Base-by-base conservation (phyloP, 2,329 filamentous ascomycete species). In the Bimuria novae-zelandiae region DNA sequence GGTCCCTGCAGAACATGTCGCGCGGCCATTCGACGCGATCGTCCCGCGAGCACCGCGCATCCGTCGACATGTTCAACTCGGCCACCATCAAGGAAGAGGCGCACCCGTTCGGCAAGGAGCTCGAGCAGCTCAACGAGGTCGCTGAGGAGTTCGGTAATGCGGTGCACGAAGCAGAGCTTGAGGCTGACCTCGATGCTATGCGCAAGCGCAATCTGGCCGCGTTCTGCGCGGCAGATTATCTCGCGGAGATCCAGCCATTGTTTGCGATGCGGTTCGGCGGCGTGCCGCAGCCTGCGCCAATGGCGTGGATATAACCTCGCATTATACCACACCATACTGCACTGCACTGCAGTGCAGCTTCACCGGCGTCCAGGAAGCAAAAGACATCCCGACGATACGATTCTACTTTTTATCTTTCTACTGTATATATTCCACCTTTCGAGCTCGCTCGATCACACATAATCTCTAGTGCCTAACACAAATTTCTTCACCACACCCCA, bases 81-180 rank as follows among this genome's bases (percentile, higher is more conserved):
- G 61, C 66, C 52, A 64, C 67, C 52, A 64, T 63, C 60, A 66
- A 59, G 52, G 65, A 72, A 69, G 58, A 82, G 74, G 30, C 75
- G 40, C 85, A 94, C 71, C 93, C 93, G 0, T 97, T 97, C 66
- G 90, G 90, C 48, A 87, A 88, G 45, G 94, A 99, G 75, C 80
- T 97, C 48, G 91, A 90, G 51, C 89, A 97, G 75, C 90, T 97
- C 21, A 91, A 92, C 48, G 94, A 97, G 75, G 83, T 97, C 14
- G 93, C 89, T 0, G 94, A 97, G 76, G 92, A 97, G 74, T 93
- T 91, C 63, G 85, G 86, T 36, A 70, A 71, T 42, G 76, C 74
- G 0, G 80, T 85, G 25, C 81, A 82, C 57, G 81, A 84, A 54
- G 80, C 82, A n/a, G 79, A 85, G 40, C 76, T 87, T 33, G 88